Conservation (phyloP, 768 basidiomycete genomes). For the Lactifluus volemus region DNA sequence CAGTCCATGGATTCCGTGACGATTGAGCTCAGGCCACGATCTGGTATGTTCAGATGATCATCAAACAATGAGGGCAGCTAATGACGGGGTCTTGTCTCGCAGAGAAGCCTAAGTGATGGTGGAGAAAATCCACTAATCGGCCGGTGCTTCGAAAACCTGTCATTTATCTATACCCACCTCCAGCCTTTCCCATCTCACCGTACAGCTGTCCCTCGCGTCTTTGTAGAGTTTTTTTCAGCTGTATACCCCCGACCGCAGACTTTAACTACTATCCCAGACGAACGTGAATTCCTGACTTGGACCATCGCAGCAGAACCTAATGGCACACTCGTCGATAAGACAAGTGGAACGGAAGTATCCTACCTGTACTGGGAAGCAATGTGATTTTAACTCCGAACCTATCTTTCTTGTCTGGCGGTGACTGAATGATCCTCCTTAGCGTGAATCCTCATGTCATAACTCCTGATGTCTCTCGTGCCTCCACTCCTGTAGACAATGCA, state of each 20-base stretch:
- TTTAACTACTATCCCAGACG: background rate
- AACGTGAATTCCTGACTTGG: background rate
- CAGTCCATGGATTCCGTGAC: background rate
- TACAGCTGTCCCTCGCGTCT: background rate
- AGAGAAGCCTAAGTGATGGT: too few relatives aligned
- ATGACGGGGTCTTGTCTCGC: background rate
- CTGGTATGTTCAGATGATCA: background rate
- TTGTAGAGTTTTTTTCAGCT: slow-evolving; percentile 1
- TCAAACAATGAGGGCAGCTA: background rate
- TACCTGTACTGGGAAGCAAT: slow-evolving; percentile 9
- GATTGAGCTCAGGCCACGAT: background rate
- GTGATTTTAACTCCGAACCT: background rate
- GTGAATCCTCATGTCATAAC: background rate
- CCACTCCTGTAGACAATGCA: too few relatives aligned
- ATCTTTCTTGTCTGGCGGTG: background rate
- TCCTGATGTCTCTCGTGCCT: too few relatives aligned
- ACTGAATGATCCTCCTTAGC: background rate
- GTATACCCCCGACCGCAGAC: slow-evolving; percentile 4
- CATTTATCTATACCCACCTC: slow-evolving; percentile 2
- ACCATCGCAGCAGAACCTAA: slow-evolving; percentile 2
- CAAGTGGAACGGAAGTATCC: slow-evolving; percentile 1
- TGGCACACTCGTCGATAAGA: too few relatives aligned
- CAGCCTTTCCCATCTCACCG: background rate
- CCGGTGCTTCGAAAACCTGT: background rate
- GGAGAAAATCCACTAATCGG: too few relatives aligned